These are phyloP conservation scores for Phialophora verrucosa DNA, from an alignment of 2,329 filamentous ascomycete genomes.

Conservation along the genomic window DNA sequence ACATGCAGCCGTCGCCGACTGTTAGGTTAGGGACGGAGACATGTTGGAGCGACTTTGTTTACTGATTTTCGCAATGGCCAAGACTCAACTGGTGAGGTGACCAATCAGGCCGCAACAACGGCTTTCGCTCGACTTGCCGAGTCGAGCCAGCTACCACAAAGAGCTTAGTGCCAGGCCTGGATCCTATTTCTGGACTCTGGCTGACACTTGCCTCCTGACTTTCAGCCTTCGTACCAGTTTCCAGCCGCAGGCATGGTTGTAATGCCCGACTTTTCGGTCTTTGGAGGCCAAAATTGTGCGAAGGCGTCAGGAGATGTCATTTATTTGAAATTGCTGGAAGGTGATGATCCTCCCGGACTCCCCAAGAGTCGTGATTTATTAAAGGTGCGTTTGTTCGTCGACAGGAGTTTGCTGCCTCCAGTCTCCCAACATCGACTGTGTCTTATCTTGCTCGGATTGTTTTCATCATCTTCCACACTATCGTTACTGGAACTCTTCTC, in stretches of 20 bases:
- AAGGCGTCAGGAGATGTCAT: not conserved
- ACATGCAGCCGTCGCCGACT: not conserved
- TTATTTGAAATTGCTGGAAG: not conserved
- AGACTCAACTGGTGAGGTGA: not conserved
- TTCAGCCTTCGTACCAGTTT: not conserved
- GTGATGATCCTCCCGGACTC: not conserved
- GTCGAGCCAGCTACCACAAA: constrained; percentile 11
- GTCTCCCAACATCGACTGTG: not conserved
- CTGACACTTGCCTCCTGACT: not conserved
- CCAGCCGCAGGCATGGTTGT: not conserved
- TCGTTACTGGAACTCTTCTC: constrained; percentile 6
- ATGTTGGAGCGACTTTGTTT: not conserved
- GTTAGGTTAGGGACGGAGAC: not conserved
- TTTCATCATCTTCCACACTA: not conserved
- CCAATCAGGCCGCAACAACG: not conserved
- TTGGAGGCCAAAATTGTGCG: not conserved
- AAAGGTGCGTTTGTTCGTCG: not conserved
- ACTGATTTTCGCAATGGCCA: not conserved
- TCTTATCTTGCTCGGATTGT: not conserved
- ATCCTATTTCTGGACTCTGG: constrained; percentile 6
- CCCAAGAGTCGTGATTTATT: not conserved
- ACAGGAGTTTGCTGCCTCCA: not conserved
- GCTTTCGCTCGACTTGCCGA: not conserved
- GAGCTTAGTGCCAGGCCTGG: not conserved
- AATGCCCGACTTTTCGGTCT: not conserved